phyloP scores from a whole-genome alignment of 345 rosid genomes.

The Pugionium cornutum region DNA sequence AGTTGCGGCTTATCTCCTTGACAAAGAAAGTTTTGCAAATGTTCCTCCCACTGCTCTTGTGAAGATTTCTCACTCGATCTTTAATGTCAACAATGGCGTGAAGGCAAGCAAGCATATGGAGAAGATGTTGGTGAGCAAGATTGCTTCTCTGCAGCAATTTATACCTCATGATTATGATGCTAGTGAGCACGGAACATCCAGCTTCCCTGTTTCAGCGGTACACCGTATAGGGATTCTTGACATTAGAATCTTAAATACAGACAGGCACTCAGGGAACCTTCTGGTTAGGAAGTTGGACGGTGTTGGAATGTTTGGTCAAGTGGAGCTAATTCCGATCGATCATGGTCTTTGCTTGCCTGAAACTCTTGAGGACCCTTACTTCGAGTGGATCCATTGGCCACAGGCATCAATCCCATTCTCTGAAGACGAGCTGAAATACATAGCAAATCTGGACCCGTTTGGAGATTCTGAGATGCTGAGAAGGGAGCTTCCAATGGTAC shows the following conservation, averaged over 20 bases:
- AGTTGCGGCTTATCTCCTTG: conserved; percentile 80
- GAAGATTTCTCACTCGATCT: conserved; percentile 61
- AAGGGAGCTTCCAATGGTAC: conserved; percentile 81
- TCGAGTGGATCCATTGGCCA: conserved; percentile 99
- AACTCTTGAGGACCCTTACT: conserved; percentile 91
- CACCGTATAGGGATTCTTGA: conserved; percentile 69
- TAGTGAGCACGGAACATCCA: conserved; percentile 62
- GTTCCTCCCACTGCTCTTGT: conserved; percentile 87
- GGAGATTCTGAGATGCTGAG: conserved; percentile 73
- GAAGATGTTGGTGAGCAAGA: conserved; percentile 46
- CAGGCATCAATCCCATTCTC: conserved; percentile 96
- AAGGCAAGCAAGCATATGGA: conserved; percentile 43
- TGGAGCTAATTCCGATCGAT: conserved; percentile 87
- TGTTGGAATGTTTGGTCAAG: conserved; percentile 71
- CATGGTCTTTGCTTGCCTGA: conserved; percentile 97
- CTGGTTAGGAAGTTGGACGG: conserved; percentile 72
- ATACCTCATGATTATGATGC: conserved; percentile 71
- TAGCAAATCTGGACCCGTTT: conserved; percentile 59
- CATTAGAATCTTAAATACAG: conserved; percentile 60
- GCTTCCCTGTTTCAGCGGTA: conserved; percentile 62
- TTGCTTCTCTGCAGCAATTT: conserved; percentile 69
- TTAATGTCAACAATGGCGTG: conserved; percentile 52
- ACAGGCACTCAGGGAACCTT: conserved; percentile 78
- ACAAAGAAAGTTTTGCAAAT: conserved; percentile 64
- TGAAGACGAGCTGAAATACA: conserved; percentile 82